Evolutionary conservation across 176 grass and related monocot species (phyloP).

Genomic region (Dactylis glomerata): DNA sequence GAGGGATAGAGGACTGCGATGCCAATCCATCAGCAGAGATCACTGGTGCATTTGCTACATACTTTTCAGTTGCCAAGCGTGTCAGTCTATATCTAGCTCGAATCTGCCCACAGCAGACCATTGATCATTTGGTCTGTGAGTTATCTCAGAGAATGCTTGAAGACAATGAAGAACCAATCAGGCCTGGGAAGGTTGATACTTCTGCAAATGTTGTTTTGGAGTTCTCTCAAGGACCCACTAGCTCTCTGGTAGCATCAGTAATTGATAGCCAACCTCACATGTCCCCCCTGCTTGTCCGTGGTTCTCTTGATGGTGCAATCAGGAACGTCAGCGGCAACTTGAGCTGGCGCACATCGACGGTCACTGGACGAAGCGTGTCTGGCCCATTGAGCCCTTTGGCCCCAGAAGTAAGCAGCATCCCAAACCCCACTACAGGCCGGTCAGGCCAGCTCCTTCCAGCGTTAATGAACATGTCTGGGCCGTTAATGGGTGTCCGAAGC

Average conservation of each 20-base stretch:
- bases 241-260: conserved; percentile 61
- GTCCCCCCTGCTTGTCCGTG: conserved; percentile 99
- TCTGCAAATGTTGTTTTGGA: conserved; percentile 78
- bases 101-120: conserved; percentile 93
- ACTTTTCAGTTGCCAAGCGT: conserved; percentile 95
- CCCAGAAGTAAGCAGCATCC: conserved; percentile 68
- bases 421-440: conserved; percentile 69
- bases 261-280: conserved; percentile 90
- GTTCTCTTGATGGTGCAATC: conserved; percentile 81
- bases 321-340: conserved; percentile 88
- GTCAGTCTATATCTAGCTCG: conserved; percentile 96
- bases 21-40: conserved; percentile 97
- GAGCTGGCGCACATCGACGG: conserved; percentile 94
- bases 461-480: conserved; percentile 94
- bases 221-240: conserved; percentile 87
- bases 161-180: conserved; percentile 72
- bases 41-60: conserved; percentile 90
- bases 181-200: conserved; percentile 64
- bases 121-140: conserved; percentile 95
- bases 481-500: conserved; percentile 80
- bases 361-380: conserved; percentile 90
- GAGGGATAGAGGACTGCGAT: conserved; percentile 95
- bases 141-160: conserved; percentile 96
- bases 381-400: conserved; percentile 93
- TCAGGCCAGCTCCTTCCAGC: conserved; percentile 92